A percentile compares a stretch with the other conserved stretches of the same genome.
Conservation (phyloP, 768 basidiomycete genomes). For the Leucosporidium creatinivorum region DNA sequence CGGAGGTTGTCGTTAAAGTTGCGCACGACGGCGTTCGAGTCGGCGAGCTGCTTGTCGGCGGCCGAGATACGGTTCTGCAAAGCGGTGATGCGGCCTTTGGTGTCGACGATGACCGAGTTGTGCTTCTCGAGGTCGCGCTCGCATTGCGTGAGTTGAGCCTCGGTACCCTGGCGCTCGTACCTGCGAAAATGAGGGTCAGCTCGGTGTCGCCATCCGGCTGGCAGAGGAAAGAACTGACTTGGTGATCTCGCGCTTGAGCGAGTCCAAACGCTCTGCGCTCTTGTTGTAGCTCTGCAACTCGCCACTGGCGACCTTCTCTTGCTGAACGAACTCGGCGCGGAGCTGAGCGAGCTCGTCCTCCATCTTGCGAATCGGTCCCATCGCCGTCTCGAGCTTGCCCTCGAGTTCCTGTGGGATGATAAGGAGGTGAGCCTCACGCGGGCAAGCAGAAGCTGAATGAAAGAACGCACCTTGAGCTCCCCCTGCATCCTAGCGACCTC, state of each 20-base stretch:
- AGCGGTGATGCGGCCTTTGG: constrained; percentile 23
- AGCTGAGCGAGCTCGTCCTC: constrained; percentile 29
- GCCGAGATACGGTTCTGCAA: constrained; percentile 30
- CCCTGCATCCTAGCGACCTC: constrained; percentile 59
- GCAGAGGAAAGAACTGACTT: neutral
- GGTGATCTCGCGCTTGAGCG: constrained; percentile 23
- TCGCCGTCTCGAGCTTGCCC: constrained; percentile 23
- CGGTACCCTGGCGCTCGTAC: constrained; percentile 27
- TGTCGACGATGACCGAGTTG: constrained; percentile 20
- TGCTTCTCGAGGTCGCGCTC: constrained; percentile 29
- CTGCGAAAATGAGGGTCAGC: constrained; percentile 1
- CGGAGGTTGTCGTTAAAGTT: constrained; percentile 78
- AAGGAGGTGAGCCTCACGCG: too few species aligned
- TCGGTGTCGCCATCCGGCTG: too few species aligned
- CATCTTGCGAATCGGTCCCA: constrained; percentile 29
- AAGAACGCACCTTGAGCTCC: constrained; percentile 54
- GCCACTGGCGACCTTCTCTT: constrained; percentile 17
- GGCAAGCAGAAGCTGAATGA: neutral
- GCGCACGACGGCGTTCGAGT: constrained; percentile 56
- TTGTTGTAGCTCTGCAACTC: constrained; percentile 25
- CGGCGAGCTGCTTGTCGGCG: constrained; percentile 45
- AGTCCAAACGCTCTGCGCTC: constrained; percentile 25
- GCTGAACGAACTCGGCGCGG: constrained; percentile 13
- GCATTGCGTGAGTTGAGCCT: constrained; percentile 25
- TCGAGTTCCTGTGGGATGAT: constrained; percentile 25